Evolutionary conservation across 106 monocot genomes (phyloP), one percentile per base, ranked within the genome.

Genomic region (Posidonia australis): DNA sequence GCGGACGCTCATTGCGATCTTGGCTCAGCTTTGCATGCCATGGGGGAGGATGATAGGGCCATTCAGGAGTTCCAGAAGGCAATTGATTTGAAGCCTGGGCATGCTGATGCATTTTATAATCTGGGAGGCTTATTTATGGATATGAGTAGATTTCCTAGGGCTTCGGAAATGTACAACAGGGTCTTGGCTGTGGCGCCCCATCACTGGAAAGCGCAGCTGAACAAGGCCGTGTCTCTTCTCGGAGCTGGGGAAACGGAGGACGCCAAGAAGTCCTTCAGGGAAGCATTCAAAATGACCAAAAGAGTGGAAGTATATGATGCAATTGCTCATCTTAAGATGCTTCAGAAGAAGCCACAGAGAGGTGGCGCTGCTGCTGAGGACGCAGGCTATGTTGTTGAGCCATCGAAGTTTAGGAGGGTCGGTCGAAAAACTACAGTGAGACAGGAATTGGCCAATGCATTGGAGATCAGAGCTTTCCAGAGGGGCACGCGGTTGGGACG

Each of bases 51-150:
- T 45, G 90, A 96, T 18, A 64, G 84, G 45, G 96, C 96, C 2
- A 84, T 90, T 67, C 96, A 90, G 70, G 96, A 90, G 68, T 96
- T 96, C 27, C 96, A 96, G 78, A 96, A 90, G 74, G 96, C 87
- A 12, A 96, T 96, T 46, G 96, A 96, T 74, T 70, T 96, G 68
- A 90, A 84, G 48, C 90, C 96, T 14, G 84, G 84, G 44, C 90
- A 90, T 77, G 84, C 90, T 0, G 96, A 96, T 65, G 90, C 96
- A 3, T 73, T 96, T 43, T 96, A 96, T 59, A 96, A 96, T 68
- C 74, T 96, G 2, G 96, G 96, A 0, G 96, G 96, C 6, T 67
- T 96, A 71, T 86, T 78, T 30, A 87, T 96, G 90, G 96, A 86
- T 59, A 73, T 75, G 12, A 82, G 87, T 10, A 70, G 96, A 68